These are phyloP conservation scores for Mycena sanguinolenta DNA, from an alignment of 768 basidiomycete species.

Conservation along the genomic window DNA sequence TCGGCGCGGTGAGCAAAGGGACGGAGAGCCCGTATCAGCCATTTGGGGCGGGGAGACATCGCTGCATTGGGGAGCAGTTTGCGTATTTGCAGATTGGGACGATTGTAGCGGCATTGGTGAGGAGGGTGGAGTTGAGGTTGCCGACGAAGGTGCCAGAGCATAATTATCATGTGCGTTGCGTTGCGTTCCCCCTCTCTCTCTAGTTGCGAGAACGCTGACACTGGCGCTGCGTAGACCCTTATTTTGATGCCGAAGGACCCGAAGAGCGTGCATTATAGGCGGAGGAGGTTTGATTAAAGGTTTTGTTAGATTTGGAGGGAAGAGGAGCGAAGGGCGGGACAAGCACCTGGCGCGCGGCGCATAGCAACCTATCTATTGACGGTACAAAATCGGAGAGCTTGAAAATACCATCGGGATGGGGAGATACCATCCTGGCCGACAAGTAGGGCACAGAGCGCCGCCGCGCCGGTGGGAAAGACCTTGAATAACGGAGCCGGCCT, in stretches of 20 bases:
- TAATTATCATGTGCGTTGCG: slow-evolving; percentile 86
- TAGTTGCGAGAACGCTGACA: slow-evolving; percentile 2
- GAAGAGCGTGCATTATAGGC: slow-evolving; percentile 73
- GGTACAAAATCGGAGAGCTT: too few relatives aligned
- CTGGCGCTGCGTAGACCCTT: slow-evolving; percentile 89
- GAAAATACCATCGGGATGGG: too few relatives aligned
- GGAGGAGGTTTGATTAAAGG: slow-evolving; percentile 67
- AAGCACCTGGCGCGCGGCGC: too few relatives aligned
- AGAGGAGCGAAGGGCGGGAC: too few relatives aligned
- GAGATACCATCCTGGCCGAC: too few relatives aligned
- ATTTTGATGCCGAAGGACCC: slow-evolving; percentile 89
- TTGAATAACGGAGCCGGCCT: too few relatives aligned
- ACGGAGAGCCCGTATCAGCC: slow-evolving; percentile 97
- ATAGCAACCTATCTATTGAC: too few relatives aligned
- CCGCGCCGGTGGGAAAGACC: too few relatives aligned
- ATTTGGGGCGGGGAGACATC: slow-evolving; percentile 96
- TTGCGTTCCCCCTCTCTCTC: neutral
- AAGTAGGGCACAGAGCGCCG: too few relatives aligned
- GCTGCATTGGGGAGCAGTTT: slow-evolving; percentile 97
- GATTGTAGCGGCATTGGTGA: slow-evolving; percentile 83
- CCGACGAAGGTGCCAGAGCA: slow-evolving; percentile 79
- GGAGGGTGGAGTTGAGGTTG: slow-evolving; percentile 80
- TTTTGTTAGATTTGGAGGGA: too few relatives aligned
- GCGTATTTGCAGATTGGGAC: slow-evolving; percentile 95
- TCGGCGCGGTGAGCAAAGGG: slow-evolving; percentile 95